phyloP scores from a whole-genome alignment of 192 early-diverging fungal species.

The Ramicandelaber brevisporus region DNA sequence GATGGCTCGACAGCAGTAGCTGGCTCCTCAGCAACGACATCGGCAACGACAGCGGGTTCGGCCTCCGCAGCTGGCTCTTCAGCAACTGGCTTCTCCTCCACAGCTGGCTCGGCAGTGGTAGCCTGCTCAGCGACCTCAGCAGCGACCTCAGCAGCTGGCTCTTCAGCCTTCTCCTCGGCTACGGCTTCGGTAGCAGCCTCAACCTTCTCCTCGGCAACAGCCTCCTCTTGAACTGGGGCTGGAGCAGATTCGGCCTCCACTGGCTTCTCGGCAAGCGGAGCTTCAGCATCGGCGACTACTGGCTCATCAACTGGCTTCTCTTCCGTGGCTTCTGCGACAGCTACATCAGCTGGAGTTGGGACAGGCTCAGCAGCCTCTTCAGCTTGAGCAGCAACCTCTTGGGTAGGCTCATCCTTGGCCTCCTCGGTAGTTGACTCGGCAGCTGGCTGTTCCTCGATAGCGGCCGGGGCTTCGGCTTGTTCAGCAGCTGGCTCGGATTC shows the following conservation, averaged over 20 bases:
- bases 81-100: neutral
- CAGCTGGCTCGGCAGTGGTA: neutral
- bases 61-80: neutral
- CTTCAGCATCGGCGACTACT: too few relatives aligned
- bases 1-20: neutral
- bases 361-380: neutral
- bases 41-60: neutral
- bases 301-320: too few relatives aligned
- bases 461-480: too few relatives aligned
- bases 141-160: too few relatives aligned
- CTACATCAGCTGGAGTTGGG: neutral
- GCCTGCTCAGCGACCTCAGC: too few relatives aligned
- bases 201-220: too few relatives aligned
- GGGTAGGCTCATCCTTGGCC: neutral
- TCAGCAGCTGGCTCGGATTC: too few relatives aligned
- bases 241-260: conserved; percentile 1
- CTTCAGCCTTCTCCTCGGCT: too few relatives aligned
- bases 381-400: neutral
- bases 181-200: too few relatives aligned
- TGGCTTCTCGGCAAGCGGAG: too few relatives aligned
- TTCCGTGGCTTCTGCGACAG: too few relatives aligned
- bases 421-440: neutral
- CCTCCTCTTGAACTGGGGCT: conserved; percentile 1
- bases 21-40: conserved; percentile 2
- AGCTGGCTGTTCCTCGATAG: neutral